These are phyloP conservation scores for Eragrostis curvula DNA, from an alignment of 176 grass and related monocot species.

Conservation along the genomic window DNA sequence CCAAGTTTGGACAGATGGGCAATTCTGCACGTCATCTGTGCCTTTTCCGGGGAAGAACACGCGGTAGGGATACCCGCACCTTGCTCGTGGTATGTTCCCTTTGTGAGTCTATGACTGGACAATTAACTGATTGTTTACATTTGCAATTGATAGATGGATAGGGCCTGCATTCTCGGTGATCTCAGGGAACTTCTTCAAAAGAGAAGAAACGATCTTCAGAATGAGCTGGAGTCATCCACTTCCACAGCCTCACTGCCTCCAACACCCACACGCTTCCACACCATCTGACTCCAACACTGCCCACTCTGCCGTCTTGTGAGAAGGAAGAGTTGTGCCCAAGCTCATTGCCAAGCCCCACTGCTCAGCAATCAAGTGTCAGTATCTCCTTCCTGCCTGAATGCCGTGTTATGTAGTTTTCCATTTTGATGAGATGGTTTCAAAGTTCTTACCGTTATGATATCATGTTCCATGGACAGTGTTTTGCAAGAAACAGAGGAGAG, in stretches of 20 bases:
- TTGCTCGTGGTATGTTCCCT: not conserved
- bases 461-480: not conserved
- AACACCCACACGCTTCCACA: constrained; percentile 82
- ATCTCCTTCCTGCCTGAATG: constrained; percentile 3
- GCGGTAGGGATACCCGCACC: too few species aligned
- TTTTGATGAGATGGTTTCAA: not conserved
- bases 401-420: not conserved
- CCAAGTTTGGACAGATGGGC: too few species aligned
- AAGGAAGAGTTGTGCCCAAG: constrained; percentile 86
- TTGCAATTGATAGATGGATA: constrained; percentile 78
- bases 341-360: constrained; percentile 77
- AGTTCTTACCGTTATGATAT: not conserved
- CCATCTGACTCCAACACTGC: constrained; percentile 83
- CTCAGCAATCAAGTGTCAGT: constrained; percentile 73
- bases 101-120: constrained; percentile 4
- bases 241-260: constrained; percentile 74
- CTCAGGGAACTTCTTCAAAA: constrained; percentile 93
- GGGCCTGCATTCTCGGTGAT: constrained; percentile 95
- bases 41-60: constrained; percentile 41
- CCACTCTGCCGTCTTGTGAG: constrained; percentile 68
- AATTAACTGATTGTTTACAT: constrained; percentile 30
- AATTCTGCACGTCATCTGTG: too few species aligned
- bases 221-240: constrained; percentile 79
- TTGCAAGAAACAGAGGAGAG: not conserved
- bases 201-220: constrained; percentile 94